Evolutionary conservation across 2,329 filamentous ascomycete genomes (phyloP), one percentile per base, ranked within the genome.

Genomic region (Fusarium udum): DNA sequence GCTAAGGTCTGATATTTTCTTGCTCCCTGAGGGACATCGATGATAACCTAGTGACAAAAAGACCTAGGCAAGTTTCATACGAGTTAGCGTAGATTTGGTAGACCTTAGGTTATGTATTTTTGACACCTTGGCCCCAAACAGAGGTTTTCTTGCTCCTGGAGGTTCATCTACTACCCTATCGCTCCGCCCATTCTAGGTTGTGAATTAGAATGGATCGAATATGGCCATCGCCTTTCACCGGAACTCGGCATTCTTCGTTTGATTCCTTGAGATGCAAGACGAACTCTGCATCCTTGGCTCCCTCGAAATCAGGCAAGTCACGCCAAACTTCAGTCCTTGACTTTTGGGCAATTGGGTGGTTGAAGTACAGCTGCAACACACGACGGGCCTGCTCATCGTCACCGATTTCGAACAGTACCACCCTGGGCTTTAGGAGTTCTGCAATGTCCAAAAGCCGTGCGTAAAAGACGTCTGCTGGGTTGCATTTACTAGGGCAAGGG

Each of bases 331-430:
- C 91, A 4, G 91, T 80, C 6, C 79, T 78, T 6, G 83, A 79
- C 28, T 62, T 78, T 79, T 64, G 52, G 36, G 76, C 67, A 12
- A 79, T 61, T 66, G 58, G n/a, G 64, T 82, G 75, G 12, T 58
- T 58, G 32, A 80, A 59, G 12, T 85, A 87, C 78, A 89, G 82
- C 14, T 79, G 76, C 3, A 87, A 86, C 4, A 96, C 92, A 18
- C 93, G 85, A 10, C 81, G 61, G 0, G 92, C 93, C 81, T 97
- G 94, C 11, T 82, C 83, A 67, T 90, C 80, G 76, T 93, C 92
- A 1, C 91, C 92, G 32, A 95, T 88, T 80, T 97, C 94, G 71
- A 95, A 86, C 2, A 94, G 80, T 15, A 93, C 79, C 13, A 92
- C 77, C 51, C 85, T 87, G 1, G 91, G 87, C 26, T 83, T 75